A percentile compares a stretch with the other conserved stretches of the same genome.
Evolutionary conservation across 352 stramenopile species (phyloP).

Genomic region (Pythium scleroteichum): DNA sequence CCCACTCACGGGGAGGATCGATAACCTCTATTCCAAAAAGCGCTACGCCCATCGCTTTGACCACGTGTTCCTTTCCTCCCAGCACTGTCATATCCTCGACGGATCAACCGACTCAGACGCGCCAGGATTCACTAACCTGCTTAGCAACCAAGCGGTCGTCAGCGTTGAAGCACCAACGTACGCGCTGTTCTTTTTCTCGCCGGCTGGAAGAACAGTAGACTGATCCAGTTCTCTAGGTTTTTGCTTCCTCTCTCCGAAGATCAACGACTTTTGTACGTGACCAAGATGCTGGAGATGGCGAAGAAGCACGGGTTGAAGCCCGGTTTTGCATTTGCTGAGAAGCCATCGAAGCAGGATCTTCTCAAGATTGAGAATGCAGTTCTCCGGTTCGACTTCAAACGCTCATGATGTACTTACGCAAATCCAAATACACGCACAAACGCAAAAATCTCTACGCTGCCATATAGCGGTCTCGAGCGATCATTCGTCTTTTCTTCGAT

Average conservation of each 20-base stretch:
- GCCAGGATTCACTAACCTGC: slow-evolving; percentile 38
- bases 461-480: slow-evolving; percentile 14
- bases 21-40: slow-evolving; percentile 64
- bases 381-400: slow-evolving; percentile 51
- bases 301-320: slow-evolving; percentile 35
- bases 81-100: slow-evolving; percentile 59
- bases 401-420: neutral
- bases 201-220: neutral
- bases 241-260: slow-evolving; percentile 70
- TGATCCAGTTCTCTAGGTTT: slow-evolving; percentile 34
- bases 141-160: slow-evolving; percentile 44
- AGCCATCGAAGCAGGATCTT: slow-evolving; percentile 48
- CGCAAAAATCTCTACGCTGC: neutral
- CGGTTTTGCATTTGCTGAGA: slow-evolving; percentile 31
- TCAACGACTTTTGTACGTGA: slow-evolving; percentile 64
- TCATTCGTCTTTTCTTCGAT: slow-evolving; percentile 20
- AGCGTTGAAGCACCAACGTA: slow-evolving; percentile 77
- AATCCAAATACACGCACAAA: neutral
- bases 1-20: slow-evolving; percentile 53
- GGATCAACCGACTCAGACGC: slow-evolving; percentile 11
- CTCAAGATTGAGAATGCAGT: slow-evolving; percentile 56
- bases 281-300: slow-evolving; percentile 68
- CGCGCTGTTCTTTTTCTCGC: neutral
- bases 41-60: slow-evolving; percentile 65
- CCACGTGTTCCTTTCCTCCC: slow-evolving; percentile 65